Percentiles rank a stretch among this genome's conserved stretches.
phyloP scores from a whole-genome alignment of 1,284 basidiomycete genomes.

The Puccinia polysora region DNA sequence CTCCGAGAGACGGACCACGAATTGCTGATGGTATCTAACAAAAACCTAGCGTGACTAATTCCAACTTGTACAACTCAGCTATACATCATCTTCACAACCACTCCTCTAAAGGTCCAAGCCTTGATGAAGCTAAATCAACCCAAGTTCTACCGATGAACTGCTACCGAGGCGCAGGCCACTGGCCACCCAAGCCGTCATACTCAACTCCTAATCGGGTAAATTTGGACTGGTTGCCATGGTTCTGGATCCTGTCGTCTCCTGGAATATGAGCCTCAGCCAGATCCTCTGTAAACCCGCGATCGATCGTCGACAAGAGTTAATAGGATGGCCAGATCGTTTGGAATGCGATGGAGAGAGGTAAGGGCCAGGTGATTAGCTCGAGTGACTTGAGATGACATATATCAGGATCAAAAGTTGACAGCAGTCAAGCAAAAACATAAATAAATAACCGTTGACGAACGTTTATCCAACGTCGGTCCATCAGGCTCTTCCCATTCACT shows the following conservation, averaged over 20 bases:
- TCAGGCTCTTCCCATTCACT: constrained; percentile 1
- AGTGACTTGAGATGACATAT: background rate
- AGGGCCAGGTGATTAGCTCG: constrained; percentile 12
- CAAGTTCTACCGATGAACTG: no score
- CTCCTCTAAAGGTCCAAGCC: no score
- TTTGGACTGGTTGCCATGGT: background rate
- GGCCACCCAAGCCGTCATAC: background rate
- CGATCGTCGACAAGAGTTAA: no score
- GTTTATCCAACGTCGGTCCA: background rate
- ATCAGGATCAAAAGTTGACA: background rate
- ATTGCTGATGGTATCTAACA: no score
- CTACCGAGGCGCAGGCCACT: constrained; percentile 9
- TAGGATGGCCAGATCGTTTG: no score
- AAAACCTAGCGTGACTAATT: no score
- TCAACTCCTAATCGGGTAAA: background rate
- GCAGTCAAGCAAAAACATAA: background rate
- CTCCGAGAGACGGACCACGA: no score
- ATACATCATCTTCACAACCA: no score
- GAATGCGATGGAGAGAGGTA: background rate
- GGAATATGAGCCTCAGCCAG: background rate
- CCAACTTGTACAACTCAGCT: no score
- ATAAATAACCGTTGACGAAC: background rate
- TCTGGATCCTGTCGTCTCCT: background rate
- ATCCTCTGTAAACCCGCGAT: constrained; percentile 11
- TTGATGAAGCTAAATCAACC: no score